A percentile compares a stretch with the other conserved stretches of the same genome.
Conservation (phyloP, 805 yeast species). For the Nakazawaea anatomiae region DNA sequence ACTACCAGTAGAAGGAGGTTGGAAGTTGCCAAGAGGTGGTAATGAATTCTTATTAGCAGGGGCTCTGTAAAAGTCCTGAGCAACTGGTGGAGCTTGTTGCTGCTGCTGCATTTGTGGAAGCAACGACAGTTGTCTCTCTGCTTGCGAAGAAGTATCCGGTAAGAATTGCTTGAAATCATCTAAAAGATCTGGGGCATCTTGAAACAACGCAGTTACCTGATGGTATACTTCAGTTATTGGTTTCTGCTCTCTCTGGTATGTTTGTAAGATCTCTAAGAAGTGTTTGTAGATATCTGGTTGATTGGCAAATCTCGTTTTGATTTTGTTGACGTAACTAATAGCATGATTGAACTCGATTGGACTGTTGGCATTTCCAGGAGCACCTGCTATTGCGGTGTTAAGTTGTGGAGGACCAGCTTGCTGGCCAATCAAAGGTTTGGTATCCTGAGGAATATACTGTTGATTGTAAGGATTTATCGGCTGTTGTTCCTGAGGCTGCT, state of each 20-base stretch:
- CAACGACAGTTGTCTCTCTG: slow-evolving; percentile 21
- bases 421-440: slow-evolving; percentile 7
- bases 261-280: slow-evolving; percentile 89
- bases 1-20: slow-evolving; percentile 48
- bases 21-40: slow-evolving; percentile 88
- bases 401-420: slow-evolving; percentile 11
- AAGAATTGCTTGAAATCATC: slow-evolving; percentile 94
- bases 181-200: slow-evolving; percentile 88
- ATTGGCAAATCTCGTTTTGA: slow-evolving; percentile 85
- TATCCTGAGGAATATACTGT: slow-evolving; percentile 3
- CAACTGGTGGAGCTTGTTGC: slow-evolving; percentile 15
- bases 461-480: slow-evolving; percentile 8
- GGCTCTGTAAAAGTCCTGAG: slow-evolving; percentile 17
- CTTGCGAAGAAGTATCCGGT: slow-evolving; percentile 68
- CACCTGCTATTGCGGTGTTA: slow-evolving; percentile 17
- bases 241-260: slow-evolving; percentile 93
- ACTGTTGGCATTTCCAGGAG: slow-evolving; percentile 21
- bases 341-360: slow-evolving; percentile 98
- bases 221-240: slow-evolving; percentile 94
- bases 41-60: slow-evolving; percentile 27
- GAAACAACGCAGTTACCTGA: slow-evolving; percentile 83
- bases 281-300: slow-evolving; percentile 96
- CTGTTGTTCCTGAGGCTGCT: slow-evolving; percentile 23
- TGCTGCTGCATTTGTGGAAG: slow-evolving; percentile 21
- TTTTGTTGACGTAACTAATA: slow-evolving; percentile 91